Percentiles rank a stretch among this genome's conserved stretches.
Conservation (phyloP, 345 rosid genomes). For the Aquilaria malaccensis region DNA sequence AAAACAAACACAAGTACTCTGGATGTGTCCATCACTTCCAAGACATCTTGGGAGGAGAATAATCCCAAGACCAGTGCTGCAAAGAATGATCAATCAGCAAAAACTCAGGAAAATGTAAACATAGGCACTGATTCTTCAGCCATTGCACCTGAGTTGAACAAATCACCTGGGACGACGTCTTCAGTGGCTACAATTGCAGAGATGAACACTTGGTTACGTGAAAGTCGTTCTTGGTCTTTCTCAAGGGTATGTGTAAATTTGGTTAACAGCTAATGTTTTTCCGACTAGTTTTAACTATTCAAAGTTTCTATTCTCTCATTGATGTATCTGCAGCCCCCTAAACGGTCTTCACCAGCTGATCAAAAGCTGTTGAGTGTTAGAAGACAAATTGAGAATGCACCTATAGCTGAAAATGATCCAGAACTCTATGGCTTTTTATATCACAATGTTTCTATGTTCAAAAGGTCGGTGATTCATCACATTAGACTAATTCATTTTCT, state of each 20-base stretch:
- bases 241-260: slow-evolving; percentile 35
- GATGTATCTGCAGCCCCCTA: slow-evolving; percentile 40
- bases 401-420: slow-evolving; percentile 34
- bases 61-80: slow-evolving; percentile 15
- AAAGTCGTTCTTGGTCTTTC: slow-evolving; percentile 38
- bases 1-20: slow-evolving; percentile 14
- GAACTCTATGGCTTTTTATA: slow-evolving; percentile 60
- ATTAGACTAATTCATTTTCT: not conserved
- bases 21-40: slow-evolving; percentile 14
- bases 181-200: slow-evolving; percentile 50
- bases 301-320: slow-evolving; percentile 8
- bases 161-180: slow-evolving; percentile 26
- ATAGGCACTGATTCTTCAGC: slow-evolving; percentile 15
- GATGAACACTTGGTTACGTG: slow-evolving; percentile 59
- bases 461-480: slow-evolving; percentile 32
- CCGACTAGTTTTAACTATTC: slow-evolving; percentile 7
- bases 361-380: slow-evolving; percentile 47
- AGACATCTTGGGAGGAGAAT: slow-evolving; percentile 19
- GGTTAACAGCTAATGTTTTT: too few relatives aligned
- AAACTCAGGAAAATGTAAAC: slow-evolving; percentile 16
- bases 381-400: slow-evolving; percentile 63
- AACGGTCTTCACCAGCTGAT: slow-evolving; percentile 55
- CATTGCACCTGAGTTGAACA: slow-evolving; percentile 23
- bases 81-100: slow-evolving; percentile 21
- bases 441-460: slow-evolving; percentile 71